A percentile compares a stretch with the other conserved stretches of the same genome.
These are phyloP conservation scores for Hygrocybe coccinea DNA, from an alignment of 768 basidiomycete species.

Conservation along the genomic window DNA sequence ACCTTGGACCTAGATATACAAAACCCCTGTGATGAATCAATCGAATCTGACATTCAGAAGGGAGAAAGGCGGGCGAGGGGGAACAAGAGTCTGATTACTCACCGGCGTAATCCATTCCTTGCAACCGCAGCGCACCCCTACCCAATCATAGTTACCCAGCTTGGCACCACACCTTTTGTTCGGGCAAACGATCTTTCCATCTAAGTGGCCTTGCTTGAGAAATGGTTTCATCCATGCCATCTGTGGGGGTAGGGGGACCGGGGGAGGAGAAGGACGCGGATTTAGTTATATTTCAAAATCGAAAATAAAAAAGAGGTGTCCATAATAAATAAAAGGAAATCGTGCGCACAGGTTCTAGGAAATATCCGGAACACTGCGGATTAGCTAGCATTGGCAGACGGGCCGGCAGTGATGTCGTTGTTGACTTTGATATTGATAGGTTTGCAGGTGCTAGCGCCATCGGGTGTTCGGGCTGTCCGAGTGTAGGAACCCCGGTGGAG, in stretches of 20 bases:
- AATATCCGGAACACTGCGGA: slow-evolving; percentile 91
- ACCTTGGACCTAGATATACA: slow-evolving; percentile 67
- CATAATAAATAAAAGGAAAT: too few species aligned
- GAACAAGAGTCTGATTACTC: slow-evolving; percentile 24
- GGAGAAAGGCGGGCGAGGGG: neutral
- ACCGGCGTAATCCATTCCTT: slow-evolving; percentile 91
- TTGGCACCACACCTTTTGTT: slow-evolving; percentile 88
- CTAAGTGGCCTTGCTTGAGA: slow-evolving; percentile 66
- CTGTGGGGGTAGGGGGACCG: slow-evolving; percentile 32
- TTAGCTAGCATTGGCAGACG: slow-evolving; percentile 71
- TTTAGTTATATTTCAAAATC: neutral
- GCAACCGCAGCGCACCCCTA: slow-evolving; percentile 87
- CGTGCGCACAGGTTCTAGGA: slow-evolving; percentile 82
- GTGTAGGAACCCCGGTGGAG: too few species aligned
- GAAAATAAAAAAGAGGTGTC: too few species aligned
- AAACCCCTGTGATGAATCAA: slow-evolving; percentile 42
- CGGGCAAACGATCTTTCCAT: slow-evolving; percentile 89
- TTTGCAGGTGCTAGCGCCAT: neutral
- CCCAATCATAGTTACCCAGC: slow-evolving; percentile 96
- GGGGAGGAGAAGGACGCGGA: neutral
- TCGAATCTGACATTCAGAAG: neutral
- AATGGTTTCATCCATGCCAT: slow-evolving; percentile 96
- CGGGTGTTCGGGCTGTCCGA: neutral
- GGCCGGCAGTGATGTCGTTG: slow-evolving; percentile 22
- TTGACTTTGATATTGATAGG: slow-evolving; percentile 23